Base-by-base conservation (phyloP, 192 early-diverging fungal genomes). In the Umbelopsis sp. region DNA sequence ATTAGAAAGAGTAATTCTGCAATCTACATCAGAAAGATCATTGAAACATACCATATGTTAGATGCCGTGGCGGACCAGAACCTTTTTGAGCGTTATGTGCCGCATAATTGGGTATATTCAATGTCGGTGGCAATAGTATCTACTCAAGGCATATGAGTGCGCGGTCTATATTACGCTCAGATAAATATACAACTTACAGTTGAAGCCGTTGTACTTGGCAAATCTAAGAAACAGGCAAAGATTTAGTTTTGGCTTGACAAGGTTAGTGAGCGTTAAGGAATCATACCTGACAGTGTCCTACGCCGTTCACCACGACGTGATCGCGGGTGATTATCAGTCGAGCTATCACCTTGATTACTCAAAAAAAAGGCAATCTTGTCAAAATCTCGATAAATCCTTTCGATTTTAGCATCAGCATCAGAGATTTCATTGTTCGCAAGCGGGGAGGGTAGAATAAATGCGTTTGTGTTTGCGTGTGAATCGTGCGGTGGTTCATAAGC, bases 371-470 rank as follows among this genome's bases (percentile, higher is more conserved):
- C 85, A 25, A 93, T 90, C 46, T 84, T 84, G 71, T 86, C 89
- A 67, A 93, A 91, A 64, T 95, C 93, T 53, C 84, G 70, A 70
- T 91, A 92, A 15, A 95, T 83, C 4, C 85, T 61, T 23, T 90
- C 91, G 52, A 95, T 91, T 66, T 91, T 91, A 50, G 86, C 88
- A 81, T 95, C 93, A 12, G 92, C 87, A 55, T 86, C 82, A 0
- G 84, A 80, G 44, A 73, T 21, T 44, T 71, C 64, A 23, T 49
- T 64, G 27, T 58, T 64, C 12, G 23, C 51, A 9, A 41, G 41
- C 37, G 51, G 52, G 1, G 48, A 49, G 1, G 71, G 66, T 55
- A 72, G 27, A 49, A 51, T 68, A 27, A 51, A 61, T 11, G 64
- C 50, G 22, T 66, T 71, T 51, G 49, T 27, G 16, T 44, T 49